These are phyloP conservation scores for Artemisia argyi DNA, from an alignment of 129 eudicot genomes.

Conservation along the genomic window DNA sequence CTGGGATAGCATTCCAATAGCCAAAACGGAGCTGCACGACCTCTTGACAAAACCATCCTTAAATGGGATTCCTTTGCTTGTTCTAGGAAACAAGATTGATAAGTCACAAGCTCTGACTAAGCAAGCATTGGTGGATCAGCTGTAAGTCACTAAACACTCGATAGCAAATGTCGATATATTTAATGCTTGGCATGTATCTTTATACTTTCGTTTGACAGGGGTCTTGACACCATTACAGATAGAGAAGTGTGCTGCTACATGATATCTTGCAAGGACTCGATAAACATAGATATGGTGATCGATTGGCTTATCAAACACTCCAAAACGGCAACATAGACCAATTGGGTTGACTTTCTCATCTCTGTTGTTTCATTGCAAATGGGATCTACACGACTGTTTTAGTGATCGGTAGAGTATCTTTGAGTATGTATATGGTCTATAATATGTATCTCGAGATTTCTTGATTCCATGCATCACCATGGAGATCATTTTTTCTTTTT, in stretches of 20 bases:
- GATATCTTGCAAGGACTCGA: conserved; percentile 91
- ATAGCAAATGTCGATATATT: conserved; percentile 7
- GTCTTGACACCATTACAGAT: conserved; percentile 55
- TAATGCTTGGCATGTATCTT: background rate
- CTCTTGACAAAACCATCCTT: conserved; percentile 77
- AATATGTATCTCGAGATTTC: conserved; percentile 9
- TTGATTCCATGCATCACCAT: background rate
- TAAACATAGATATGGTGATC: conserved; percentile 77
- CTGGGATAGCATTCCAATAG: conserved; percentile 72
- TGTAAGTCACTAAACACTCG: conserved; percentile 44
- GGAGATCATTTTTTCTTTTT: background rate
- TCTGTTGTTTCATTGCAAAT: background rate
- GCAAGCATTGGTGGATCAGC: conserved; percentile 81
- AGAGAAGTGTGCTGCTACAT: conserved; percentile 93
- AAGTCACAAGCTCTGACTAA: conserved; percentile 79
- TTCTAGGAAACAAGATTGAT: conserved; percentile 87
- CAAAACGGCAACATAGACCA: conserved; percentile 48
- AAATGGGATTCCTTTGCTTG: conserved; percentile 77
- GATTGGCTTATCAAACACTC: conserved; percentile 95
- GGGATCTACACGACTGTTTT: conserved; percentile 15
- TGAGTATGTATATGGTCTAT: conserved; percentile 16
- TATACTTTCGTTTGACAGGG: conserved; percentile 38
- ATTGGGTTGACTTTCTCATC: background rate
- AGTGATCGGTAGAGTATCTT: background rate
- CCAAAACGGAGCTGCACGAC: conserved; percentile 75